Evolutionary conservation across 2,329 filamentous ascomycete genomes (phyloP).

Genomic region (Myriosclerotinia scirpicola): DNA sequence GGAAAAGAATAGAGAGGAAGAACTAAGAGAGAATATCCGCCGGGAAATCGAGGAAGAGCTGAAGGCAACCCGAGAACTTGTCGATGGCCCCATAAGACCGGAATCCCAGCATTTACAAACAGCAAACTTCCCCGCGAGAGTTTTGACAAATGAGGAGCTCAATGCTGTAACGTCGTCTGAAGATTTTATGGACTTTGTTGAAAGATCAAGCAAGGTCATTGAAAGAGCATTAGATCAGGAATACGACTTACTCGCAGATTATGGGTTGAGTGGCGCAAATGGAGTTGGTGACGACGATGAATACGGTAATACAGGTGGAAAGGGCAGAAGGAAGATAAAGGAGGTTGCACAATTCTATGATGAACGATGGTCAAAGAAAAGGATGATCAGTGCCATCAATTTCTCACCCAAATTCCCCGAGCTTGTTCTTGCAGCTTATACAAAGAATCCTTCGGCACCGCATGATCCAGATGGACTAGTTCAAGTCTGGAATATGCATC

Average conservation of each 20-base stretch:
- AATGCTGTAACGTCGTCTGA: conserved; percentile 87
- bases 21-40: conserved; percentile 79
- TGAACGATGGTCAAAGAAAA: conserved; percentile 93
- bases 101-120: conserved; percentile 47
- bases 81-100: conserved; percentile 51
- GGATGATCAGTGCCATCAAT: conserved; percentile 92
- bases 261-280: conserved; percentile 73
- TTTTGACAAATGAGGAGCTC: conserved; percentile 80
- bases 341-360: conserved; percentile 94
- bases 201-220: conserved; percentile 94
- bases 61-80: conserved; percentile 64
- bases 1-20: conserved; percentile 81
- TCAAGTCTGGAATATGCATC: conserved; percentile 95
- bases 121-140: conserved; percentile 72
- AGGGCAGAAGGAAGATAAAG: conserved; percentile 73
- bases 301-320: conserved; percentile 65
- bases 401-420: conserved; percentile 97
- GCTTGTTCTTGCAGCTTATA: conserved; percentile 90
- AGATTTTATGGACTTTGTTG: conserved; percentile 93
- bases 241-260: conserved; percentile 94
- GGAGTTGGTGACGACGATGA: conserved; percentile 79
- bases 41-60: conserved; percentile 93
- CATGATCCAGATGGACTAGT: conserved; percentile 92
- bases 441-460: conserved; percentile 92
- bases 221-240: conserved; percentile 93